These are phyloP conservation scores for Chlorella sorokiniana DNA, from an alignment of 139 green algal species.

Conservation along the genomic window DNA sequence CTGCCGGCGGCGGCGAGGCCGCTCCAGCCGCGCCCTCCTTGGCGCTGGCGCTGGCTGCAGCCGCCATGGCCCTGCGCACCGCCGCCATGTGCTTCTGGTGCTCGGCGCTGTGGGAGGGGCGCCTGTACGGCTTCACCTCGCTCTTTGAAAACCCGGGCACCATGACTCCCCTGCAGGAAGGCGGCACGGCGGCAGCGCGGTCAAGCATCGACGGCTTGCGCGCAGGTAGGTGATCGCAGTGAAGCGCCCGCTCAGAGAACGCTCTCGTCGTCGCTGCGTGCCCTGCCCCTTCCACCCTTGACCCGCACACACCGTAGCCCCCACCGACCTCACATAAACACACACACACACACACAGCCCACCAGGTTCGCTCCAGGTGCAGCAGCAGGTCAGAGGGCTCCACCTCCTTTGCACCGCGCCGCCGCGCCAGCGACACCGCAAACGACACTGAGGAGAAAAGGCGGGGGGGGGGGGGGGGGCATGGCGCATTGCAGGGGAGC, in stretches of 20 bases:
- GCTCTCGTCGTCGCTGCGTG: no score
- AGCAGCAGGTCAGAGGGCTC: constrained; percentile 39
- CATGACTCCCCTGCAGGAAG: constrained; percentile 45
- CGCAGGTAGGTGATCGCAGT: no score
- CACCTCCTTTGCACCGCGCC: constrained; percentile 24
- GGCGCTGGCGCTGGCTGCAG: neutral
- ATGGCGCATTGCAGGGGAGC: neutral
- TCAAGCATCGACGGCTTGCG: no score
- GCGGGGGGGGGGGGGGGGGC: no score
- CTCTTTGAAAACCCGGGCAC: constrained; percentile 55
- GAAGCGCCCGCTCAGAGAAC: no score
- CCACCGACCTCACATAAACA: neutral
- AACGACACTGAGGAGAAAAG: constrained; percentile 24
- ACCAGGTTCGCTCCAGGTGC: constrained; percentile 50
- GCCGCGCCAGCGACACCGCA: constrained; percentile 36
- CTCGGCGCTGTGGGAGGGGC: constrained; percentile 41
- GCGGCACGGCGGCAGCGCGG: no score
- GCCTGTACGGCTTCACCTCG: constrained; percentile 46
- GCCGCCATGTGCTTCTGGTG: constrained; percentile 47
- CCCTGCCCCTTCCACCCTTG: neutral
- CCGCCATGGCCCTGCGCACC: constrained; percentile 43
- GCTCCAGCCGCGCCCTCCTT: neutral
- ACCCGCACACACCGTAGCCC: neutral
- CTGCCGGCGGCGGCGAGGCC: neutral
- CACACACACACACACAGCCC: neutral